Percentiles rank a stretch among this genome's conserved stretches.
These are phyloP conservation scores for Candida berthetii DNA, from an alignment of 805 yeast genomes.

Conservation along the genomic window DNA sequence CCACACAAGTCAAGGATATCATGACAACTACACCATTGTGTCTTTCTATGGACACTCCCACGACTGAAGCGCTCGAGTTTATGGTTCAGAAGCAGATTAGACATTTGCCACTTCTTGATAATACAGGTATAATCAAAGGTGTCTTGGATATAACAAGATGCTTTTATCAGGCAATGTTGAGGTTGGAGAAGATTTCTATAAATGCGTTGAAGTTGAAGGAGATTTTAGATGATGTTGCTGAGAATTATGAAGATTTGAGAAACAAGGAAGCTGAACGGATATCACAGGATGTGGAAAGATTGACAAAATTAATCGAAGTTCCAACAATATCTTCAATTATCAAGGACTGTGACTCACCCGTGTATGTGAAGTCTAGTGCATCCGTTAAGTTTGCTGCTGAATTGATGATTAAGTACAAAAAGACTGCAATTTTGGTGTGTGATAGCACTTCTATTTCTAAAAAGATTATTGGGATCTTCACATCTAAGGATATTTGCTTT, in stretches of 20 bases:
- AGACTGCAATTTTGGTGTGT: constrained; percentile 35
- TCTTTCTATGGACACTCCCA: constrained; percentile 29
- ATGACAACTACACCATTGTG: constrained; percentile 34
- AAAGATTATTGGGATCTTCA: constrained; percentile 37
- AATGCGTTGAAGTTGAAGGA: constrained; percentile 27
- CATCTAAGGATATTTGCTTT: constrained; percentile 38
- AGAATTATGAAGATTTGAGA: constrained; percentile 18
- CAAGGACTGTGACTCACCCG: constrained; percentile 17
- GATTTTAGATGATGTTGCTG: constrained; percentile 23
- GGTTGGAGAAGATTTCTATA: constrained; percentile 32
- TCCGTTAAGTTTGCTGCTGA: constrained; percentile 33
- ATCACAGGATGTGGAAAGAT: constrained; percentile 26
- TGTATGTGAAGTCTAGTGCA: constrained; percentile 28
- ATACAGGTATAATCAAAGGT: constrained; percentile 30
- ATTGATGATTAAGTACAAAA: constrained; percentile 28
- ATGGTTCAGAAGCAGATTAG: constrained; percentile 37
- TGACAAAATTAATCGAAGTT: constrained; percentile 33
- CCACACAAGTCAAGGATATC: constrained; percentile 25
- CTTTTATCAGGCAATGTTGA: constrained; percentile 38
- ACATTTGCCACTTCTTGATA: constrained; percentile 36
- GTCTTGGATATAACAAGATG: constrained; percentile 40
- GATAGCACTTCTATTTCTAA: constrained; percentile 24
- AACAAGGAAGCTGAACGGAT: constrained; percentile 17
- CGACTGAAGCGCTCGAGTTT: constrained; percentile 33
- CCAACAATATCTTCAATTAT: constrained; percentile 28